Evolutionary conservation across 2,329 filamentous ascomycete species (phyloP), one percentile per base, ranked within the genome.

Genomic region (Plenodomus biglobosus): DNA sequence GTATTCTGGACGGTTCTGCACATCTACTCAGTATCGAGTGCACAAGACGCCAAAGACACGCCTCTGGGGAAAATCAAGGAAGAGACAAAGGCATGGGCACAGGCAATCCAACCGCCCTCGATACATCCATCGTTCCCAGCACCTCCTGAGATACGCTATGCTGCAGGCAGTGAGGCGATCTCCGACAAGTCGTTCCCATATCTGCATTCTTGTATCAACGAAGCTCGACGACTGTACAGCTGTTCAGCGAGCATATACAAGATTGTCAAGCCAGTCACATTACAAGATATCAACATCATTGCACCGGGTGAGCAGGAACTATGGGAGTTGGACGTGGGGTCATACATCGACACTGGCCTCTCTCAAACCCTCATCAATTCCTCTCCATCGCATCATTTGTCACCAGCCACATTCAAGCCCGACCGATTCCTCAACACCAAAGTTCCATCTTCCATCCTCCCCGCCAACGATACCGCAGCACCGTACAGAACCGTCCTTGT

Each of bases 51-150:
- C 0, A 43, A 58, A 27, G 22, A 41, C 17, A 16, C 36, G 3
- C 59, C 63, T 2, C 48, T 72, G 3, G 44, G 52, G 17, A 56
- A 42, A 20, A 63, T 72, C 17, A 58, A 59, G 27, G 42, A 53
- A 37, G 68, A 72, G 40, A 70, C 65, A 0, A 61, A 56, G 30
- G 15, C 34, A 2, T 71, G 63, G 62, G 68, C 62, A 10, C 51
- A 64, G 53, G 68, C 64, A 10, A 46, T 58, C 10, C 69, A 72
- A 42, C 69, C 67, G 22, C 66, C 68, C 3, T 67, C 67, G 10
- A 67, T 72, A 34, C 68, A 72, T 36, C 67, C 69, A 1, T 57
- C 62, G 1, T 71, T 71, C 44, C 68, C 68, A 8, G 61, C 68
- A 27, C 69, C 69, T 15, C 67, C 68, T 11, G 62, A 61, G 32